Evolutionary conservation across 2,329 filamentous ascomycete species (phyloP).

Genomic region (Botrytis tulipae): DNA sequence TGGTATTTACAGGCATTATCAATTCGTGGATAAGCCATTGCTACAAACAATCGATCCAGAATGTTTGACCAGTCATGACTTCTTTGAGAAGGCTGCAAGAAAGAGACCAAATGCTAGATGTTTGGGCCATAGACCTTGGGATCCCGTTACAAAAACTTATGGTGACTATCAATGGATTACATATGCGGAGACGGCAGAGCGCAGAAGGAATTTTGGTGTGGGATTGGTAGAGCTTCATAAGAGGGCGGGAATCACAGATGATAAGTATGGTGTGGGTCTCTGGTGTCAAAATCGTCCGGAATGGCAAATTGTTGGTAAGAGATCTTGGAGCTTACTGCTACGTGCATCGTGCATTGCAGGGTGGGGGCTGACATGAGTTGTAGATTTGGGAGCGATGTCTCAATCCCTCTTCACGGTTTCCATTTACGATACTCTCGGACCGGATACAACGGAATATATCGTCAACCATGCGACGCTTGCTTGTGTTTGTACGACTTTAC

Average conservation of each 20-base stretch:
- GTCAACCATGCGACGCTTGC: slow-evolving; percentile 81
- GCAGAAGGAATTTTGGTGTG: slow-evolving; percentile 80
- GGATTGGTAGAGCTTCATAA: slow-evolving; percentile 82
- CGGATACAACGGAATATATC: slow-evolving; percentile 91
- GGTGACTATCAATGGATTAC: slow-evolving; percentile 78
- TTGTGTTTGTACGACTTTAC: slow-evolving; percentile 74
- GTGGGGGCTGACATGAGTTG: slow-evolving; percentile 22
- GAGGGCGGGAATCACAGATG: slow-evolving; percentile 62
- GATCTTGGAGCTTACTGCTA: background rate
- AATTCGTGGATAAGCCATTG: slow-evolving; percentile 67
- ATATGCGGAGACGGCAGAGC: slow-evolving; percentile 74
- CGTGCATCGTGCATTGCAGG: background rate
- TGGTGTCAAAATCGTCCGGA: slow-evolving; percentile 88
- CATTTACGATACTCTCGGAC: slow-evolving; percentile 92
- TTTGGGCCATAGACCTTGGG: slow-evolving; percentile 78
- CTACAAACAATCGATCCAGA: slow-evolving; percentile 70
- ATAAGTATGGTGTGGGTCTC: slow-evolving; percentile 72
- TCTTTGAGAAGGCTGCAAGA: slow-evolving; percentile 69
- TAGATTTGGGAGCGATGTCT: slow-evolving; percentile 82
- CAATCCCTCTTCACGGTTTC: slow-evolving; percentile 89
- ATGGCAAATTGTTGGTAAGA: slow-evolving; percentile 76
- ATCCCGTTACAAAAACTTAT: slow-evolving; percentile 69
- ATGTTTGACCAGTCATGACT: slow-evolving; percentile 71
- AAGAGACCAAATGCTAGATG: slow-evolving; percentile 66
- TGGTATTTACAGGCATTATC: slow-evolving; percentile 80